Percentiles rank a stretch among this genome's conserved stretches.
These are phyloP conservation scores for Globisporangium spinosum DNA, from an alignment of 352 stramenopile species.

Conservation along the genomic window DNA sequence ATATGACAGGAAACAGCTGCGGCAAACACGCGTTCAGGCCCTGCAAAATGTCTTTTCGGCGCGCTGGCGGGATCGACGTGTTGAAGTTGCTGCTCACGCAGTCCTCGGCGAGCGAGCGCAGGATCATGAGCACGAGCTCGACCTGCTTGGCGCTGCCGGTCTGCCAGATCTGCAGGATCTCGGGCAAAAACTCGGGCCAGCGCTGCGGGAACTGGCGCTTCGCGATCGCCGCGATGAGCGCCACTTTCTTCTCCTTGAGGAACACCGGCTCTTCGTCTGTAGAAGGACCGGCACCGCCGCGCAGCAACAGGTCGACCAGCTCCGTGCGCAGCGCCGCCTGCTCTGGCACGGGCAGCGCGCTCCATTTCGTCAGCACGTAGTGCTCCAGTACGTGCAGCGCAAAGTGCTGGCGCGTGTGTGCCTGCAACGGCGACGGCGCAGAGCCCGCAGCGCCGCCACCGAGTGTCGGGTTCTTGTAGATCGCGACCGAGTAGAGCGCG, in stretches of 20 bases:
- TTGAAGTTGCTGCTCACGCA: slow-evolving; percentile 81
- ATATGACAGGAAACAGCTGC: slow-evolving; percentile 64
- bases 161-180: slow-evolving; percentile 63
- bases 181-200: slow-evolving; percentile 62
- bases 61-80: slow-evolving; percentile 62
- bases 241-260: slow-evolving; percentile 75
- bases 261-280: slow-evolving; percentile 48
- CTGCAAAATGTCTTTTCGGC: slow-evolving; percentile 78
- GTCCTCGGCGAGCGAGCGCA: slow-evolving; percentile 73
- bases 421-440: slow-evolving; percentile 26
- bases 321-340: slow-evolving; percentile 47
- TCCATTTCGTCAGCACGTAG: slow-evolving; percentile 62
- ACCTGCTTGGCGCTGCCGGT: slow-evolving; percentile 38
- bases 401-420: slow-evolving; percentile 67
- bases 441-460: slow-evolving; percentile 5
- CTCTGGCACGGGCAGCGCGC: slow-evolving; percentile 32
- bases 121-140: slow-evolving; percentile 67
- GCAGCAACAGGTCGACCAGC: slow-evolving; percentile 56
- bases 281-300: neutral
- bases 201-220: slow-evolving; percentile 84
- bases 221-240: slow-evolving; percentile 63
- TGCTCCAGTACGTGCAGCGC: slow-evolving; percentile 75
- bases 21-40: slow-evolving; percentile 69
- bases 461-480: slow-evolving; percentile 53
- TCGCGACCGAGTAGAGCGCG: slow-evolving; percentile 64